Evolutionary conservation across 331 rosid species (phyloP).

Genomic region (Cydonia oblonga): DNA sequence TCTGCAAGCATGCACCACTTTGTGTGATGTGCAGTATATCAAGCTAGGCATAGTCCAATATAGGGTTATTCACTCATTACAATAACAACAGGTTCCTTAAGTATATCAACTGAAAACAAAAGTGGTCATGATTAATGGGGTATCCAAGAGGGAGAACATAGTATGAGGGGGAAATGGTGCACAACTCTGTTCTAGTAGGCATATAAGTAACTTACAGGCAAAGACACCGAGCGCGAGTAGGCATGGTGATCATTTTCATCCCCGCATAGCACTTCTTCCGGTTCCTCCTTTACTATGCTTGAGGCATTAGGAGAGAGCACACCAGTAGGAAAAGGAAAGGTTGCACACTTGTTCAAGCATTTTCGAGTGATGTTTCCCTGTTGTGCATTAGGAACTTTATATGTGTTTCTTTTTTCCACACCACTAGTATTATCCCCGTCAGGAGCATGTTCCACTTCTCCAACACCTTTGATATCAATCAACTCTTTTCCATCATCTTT

Average conservation of each 20-base stretch:
- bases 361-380: background rate
- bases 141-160: background rate
- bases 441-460: slow-evolving; percentile 13
- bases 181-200: background rate
- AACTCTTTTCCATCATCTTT: no score
- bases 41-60: background rate
- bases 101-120: background rate
- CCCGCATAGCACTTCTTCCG: slow-evolving; percentile 11
- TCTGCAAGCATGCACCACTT: background rate
- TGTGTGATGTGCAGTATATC: background rate
- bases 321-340: slow-evolving; percentile 34
- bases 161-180: background rate
- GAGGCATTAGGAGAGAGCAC: slow-evolving; percentile 17
- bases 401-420: slow-evolving; percentile 5
- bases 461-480: background rate
- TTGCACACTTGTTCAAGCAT: slow-evolving; percentile 23
- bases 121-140: background rate
- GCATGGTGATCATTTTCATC: slow-evolving; percentile 21
- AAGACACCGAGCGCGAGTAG: slow-evolving; percentile 30
- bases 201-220: slow-evolving; percentile 37
- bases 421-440: slow-evolving; percentile 2
- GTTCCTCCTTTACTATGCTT: slow-evolving; percentile 23
- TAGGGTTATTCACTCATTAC: background rate
- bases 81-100: background rate
- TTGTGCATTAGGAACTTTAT: background rate